These are phyloP conservation scores for Aspergillus pseudotamarii DNA, from an alignment of 2,329 filamentous ascomycete species.

Conservation along the genomic window DNA sequence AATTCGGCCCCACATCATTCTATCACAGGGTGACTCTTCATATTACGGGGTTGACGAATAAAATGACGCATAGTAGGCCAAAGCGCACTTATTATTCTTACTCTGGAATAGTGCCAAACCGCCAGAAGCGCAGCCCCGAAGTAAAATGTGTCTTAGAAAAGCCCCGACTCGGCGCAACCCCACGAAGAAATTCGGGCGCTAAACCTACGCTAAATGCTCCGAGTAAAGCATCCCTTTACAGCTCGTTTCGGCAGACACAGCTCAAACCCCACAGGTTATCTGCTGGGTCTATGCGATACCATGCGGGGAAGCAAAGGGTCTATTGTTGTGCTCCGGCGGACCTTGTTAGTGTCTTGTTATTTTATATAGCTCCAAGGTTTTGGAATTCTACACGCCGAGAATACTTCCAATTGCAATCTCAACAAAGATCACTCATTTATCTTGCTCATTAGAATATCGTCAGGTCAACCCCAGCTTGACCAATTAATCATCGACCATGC, in stretches of 20 bases:
- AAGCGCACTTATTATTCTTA: too few relatives aligned
- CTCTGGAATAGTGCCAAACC: not conserved
- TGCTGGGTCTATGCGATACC: not conserved
- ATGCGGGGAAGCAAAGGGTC: not conserved
- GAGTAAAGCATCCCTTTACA: not conserved
- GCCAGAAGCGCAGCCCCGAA: not conserved
- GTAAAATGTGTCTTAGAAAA: not conserved
- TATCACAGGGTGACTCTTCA: too few relatives aligned
- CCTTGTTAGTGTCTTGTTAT: not conserved
- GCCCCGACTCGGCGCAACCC: not conserved
- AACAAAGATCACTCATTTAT: not conserved
- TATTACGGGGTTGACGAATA: not conserved
- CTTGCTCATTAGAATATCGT: not conserved
- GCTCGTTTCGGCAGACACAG: not conserved
- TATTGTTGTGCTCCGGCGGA: not conserved
- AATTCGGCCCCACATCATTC: not conserved
- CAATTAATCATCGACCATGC: slow-evolving; percentile 27
- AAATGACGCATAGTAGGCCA: not conserved
- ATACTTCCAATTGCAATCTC: not conserved
- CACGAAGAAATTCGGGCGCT: not conserved
- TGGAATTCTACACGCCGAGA: not conserved
- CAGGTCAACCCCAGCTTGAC: not conserved
- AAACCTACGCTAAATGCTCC: not conserved
- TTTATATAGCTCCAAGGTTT: not conserved
- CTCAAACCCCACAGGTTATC: not conserved